phyloP scores from a whole-genome alignment of 306 rosid genomes.

The Quercus variabilis region DNA sequence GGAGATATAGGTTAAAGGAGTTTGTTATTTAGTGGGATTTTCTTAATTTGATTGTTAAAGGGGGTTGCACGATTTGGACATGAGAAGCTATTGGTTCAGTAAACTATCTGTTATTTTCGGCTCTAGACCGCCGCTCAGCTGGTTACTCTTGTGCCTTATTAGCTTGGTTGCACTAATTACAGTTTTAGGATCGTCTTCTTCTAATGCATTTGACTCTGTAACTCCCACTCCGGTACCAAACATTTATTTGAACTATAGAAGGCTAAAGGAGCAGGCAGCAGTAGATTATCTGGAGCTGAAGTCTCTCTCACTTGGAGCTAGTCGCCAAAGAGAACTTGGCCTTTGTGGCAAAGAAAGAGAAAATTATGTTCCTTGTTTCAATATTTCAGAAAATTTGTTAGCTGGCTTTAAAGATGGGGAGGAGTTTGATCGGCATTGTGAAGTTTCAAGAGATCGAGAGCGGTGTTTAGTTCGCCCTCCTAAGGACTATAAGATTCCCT shows the following conservation, averaged over 20 bases:
- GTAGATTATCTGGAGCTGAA: conserved; percentile 78
- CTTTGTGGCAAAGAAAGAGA: conserved; percentile 91
- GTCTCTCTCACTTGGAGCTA: conserved; percentile 53
- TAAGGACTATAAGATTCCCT: conserved; percentile 91
- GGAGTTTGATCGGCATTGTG: conserved; percentile 94
- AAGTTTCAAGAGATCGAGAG: conserved; percentile 37
- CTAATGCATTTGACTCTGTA: conserved; percentile 46
- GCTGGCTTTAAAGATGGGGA: conserved; percentile 76
- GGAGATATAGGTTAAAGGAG: conserved; percentile 42
- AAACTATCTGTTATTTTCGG: conserved; percentile 61
- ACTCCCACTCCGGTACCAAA: conserved; percentile 42
- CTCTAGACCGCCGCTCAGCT: conserved; percentile 68
- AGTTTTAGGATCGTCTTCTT: conserved; percentile 69
- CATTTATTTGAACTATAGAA: conserved; percentile 67
- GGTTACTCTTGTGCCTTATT: conserved; percentile 68
- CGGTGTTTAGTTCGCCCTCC: conserved; percentile 93
- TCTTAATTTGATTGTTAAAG: conserved; percentile 25
- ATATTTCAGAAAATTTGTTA: conserved; percentile 65
- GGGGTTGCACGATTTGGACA: conserved; percentile 50
- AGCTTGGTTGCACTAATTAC: conserved; percentile 67
- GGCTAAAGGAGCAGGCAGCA: conserved; percentile 88
- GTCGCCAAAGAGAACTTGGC: conserved; percentile 60
- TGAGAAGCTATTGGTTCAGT: conserved; percentile 88
- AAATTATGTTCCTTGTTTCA: conserved; percentile 85
- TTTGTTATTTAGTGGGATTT: conserved; percentile 31